Conservation (phyloP, 2,329 filamentous ascomycete species). For the Ceratocystis lukuohia region DNA sequence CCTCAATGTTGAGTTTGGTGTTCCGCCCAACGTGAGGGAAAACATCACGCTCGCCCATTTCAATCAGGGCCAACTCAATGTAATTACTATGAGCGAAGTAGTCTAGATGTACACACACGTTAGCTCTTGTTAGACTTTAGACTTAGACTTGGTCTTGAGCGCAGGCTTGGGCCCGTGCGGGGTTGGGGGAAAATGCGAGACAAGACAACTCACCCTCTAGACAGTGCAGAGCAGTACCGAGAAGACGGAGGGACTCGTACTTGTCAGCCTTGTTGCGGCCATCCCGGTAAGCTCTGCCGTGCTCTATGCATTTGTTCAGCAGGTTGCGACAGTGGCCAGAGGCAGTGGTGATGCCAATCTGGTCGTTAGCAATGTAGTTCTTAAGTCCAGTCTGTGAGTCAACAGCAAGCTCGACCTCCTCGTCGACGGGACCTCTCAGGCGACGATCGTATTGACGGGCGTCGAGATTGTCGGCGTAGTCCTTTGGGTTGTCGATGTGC, state of each 20-base stretch:
- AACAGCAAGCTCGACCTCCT: conserved; percentile 62
- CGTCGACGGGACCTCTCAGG: conserved; percentile 70
- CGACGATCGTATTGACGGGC: conserved; percentile 68
- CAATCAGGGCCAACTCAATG: conserved; percentile 72
- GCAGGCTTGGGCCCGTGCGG: conserved; percentile 4
- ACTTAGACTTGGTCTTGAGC: background rate
- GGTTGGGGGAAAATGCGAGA: background rate
- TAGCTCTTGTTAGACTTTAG: background rate
- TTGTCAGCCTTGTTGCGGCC: conserved; percentile 55
- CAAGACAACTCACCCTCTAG: conserved; percentile 47
- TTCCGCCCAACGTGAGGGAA: conserved; percentile 77
- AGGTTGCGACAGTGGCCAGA: conserved; percentile 62
- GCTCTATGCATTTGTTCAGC: conserved; percentile 59
- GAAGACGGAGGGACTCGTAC: conserved; percentile 70
- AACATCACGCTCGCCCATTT: conserved; percentile 64
- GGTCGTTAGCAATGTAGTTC: conserved; percentile 87
- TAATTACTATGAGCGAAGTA: conserved; percentile 93
- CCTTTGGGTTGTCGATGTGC: conserved; percentile 63
- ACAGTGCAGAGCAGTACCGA: conserved; percentile 83
- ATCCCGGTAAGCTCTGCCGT: conserved; percentile 57
- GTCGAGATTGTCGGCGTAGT: conserved; percentile 83
- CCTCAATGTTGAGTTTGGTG: conserved; percentile 57
- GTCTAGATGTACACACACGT: conserved; percentile 35
- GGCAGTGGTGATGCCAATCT: conserved; percentile 65
- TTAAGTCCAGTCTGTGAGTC: conserved; percentile 69